Percentiles rank a stretch among this genome's conserved stretches.
These are phyloP conservation scores for Suillus ampliporus DNA, from an alignment of 768 basidiomycete genomes.

Conservation along the genomic window DNA sequence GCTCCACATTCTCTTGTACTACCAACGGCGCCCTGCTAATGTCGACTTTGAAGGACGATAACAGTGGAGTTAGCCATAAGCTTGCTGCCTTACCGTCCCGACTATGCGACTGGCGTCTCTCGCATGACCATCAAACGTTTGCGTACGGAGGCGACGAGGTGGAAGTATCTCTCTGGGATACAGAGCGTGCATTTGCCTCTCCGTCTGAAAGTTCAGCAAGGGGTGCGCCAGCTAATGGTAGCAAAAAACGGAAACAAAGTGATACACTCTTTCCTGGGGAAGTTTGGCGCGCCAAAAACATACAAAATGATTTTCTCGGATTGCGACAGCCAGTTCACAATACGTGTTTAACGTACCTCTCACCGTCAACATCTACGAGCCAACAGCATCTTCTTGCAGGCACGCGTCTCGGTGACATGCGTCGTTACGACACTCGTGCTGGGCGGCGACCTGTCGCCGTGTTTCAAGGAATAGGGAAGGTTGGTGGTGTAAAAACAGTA, in stretches of 20 bases:
- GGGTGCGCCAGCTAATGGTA: slow-evolving; percentile 13
- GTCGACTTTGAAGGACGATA: slow-evolving; percentile 40
- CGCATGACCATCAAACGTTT: slow-evolving; percentile 58
- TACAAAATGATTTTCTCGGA: slow-evolving; percentile 75
- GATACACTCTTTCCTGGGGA: slow-evolving; percentile 71
- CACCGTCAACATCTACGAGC: slow-evolving; percentile 39
- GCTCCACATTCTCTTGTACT: slow-evolving; percentile 69
- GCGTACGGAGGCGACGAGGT: slow-evolving; percentile 89
- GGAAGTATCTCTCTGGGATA: slow-evolving; percentile 81
- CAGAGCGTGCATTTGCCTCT: slow-evolving; percentile 57
- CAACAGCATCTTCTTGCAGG: slow-evolving; percentile 68
- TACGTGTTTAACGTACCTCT: slow-evolving; percentile 66
- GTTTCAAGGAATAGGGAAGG: slow-evolving; percentile 65
- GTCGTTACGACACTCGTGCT: slow-evolving; percentile 78
- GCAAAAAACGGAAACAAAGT: slow-evolving; percentile 57
- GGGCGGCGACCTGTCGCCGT: slow-evolving; percentile 70
- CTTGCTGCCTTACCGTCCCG: slow-evolving; percentile 65
- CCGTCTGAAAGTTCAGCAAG: slow-evolving; percentile 23
- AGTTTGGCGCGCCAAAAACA: slow-evolving; percentile 86
- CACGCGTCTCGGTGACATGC: slow-evolving; percentile 73
- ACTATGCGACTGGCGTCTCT: slow-evolving; percentile 70
- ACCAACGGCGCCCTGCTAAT: slow-evolving; percentile 74
- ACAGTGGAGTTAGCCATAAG: slow-evolving; percentile 24
- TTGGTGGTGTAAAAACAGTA: slow-evolving; percentile 63
- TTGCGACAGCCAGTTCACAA: slow-evolving; percentile 83